phyloP scores from a whole-genome alignment of 306 rosid genomes.

The Echinosophora koreensis region DNA sequence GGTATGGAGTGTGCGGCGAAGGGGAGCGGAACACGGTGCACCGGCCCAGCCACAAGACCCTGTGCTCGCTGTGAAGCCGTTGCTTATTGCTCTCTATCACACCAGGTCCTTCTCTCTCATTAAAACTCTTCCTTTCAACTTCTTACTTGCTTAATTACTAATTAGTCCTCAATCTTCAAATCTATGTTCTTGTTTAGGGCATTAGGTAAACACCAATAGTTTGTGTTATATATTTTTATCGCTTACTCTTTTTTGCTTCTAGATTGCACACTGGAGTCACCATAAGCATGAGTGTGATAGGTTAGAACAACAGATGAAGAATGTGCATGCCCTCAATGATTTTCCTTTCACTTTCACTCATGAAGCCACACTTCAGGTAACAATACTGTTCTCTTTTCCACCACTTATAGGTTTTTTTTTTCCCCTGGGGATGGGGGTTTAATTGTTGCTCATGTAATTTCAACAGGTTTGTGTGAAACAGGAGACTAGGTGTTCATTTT shows the following conservation, averaged over 20 bases:
- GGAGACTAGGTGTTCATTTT: constrained; percentile 81
- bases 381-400: not conserved
- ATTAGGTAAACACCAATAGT: not conserved
- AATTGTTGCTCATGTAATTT: constrained; percentile 35
- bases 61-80: constrained; percentile 87
- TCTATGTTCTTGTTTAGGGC: not conserved
- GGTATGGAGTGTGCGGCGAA: constrained; percentile 87
- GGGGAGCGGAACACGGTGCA: constrained; percentile 73
- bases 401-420: not conserved
- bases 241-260: constrained; percentile 16
- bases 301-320: constrained; percentile 77
- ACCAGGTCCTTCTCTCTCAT: constrained; percentile 61
- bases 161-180: constrained; percentile 2
- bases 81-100: constrained; percentile 82
- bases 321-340: constrained; percentile 60
- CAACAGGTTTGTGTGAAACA: constrained; percentile 70
- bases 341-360: constrained; percentile 83
- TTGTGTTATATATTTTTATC: constrained; percentile 13
- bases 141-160: not conserved
- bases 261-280: constrained; percentile 81
- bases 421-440: not conserved
- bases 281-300: constrained; percentile 91
- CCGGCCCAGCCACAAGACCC: constrained; percentile 62
- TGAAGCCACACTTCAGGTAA: constrained; percentile 77
- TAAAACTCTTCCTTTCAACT: not conserved